phyloP scores from a whole-genome alignment of 225 moss, liverwort and hornwort species.

The Straminergon stramineum region DNA sequence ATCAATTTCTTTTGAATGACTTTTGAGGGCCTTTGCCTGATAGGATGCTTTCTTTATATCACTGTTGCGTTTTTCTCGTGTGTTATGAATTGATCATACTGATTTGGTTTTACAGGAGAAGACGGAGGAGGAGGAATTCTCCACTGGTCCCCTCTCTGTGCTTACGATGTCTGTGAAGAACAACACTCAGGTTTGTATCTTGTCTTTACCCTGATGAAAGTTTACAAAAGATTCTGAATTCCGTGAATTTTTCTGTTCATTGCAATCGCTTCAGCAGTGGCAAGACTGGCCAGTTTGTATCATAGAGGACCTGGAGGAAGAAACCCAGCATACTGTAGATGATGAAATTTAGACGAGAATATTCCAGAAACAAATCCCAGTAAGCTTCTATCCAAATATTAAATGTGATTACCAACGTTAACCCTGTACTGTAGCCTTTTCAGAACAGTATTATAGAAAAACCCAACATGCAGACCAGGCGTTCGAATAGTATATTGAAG shows the following conservation, averaged over 20 bases:
- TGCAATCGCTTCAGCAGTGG: background rate
- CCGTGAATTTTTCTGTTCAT: background rate
- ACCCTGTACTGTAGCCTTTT: background rate
- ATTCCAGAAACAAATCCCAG: background rate
- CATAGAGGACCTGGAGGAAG: background rate
- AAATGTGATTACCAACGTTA: background rate
- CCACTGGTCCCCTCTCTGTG: conserved; percentile 75
- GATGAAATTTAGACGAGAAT: background rate
- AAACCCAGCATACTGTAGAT: background rate
- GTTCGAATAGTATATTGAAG: background rate
- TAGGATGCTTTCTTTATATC: background rate
- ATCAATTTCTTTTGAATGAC: background rate
- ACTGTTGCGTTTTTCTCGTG: background rate
- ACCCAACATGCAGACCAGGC: background rate
- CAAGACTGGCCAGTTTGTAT: background rate
- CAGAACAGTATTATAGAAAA: background rate
- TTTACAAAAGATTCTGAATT: background rate
- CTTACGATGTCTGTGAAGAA: conserved; percentile 91
- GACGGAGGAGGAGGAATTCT: conserved; percentile 90
- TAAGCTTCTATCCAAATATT: background rate
- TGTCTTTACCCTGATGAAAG: background rate
- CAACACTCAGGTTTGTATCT: conserved; percentile 58
- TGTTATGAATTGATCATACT: background rate
- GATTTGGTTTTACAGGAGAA: conserved; percentile 47
- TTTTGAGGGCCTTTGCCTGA: background rate